Evolutionary conservation across 805 yeast genomes (phyloP).

Genomic region (Dipodascopsis uninucleata): DNA sequence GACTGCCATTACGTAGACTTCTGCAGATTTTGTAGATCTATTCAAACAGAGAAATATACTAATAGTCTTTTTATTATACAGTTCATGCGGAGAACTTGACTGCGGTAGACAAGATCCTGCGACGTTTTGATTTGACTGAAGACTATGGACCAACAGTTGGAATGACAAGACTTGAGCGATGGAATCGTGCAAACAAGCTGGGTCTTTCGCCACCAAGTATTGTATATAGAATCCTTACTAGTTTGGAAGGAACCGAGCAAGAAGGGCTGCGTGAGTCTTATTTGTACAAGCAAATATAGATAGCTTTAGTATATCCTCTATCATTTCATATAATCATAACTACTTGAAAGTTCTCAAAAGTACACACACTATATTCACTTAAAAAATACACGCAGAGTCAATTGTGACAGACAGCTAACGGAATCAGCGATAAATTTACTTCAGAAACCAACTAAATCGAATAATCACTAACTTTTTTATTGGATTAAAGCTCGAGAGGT

Average conservation of each 20-base stretch:
- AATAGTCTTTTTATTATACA: conserved; percentile 24
- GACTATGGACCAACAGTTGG: conserved; percentile 43
- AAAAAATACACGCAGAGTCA: no score
- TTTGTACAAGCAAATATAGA: conserved; percentile 29
- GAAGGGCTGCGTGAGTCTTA: conserved; percentile 14
- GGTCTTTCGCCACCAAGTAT: conserved; percentile 39
- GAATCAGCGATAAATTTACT: no score
- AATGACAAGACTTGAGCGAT: conserved; percentile 38
- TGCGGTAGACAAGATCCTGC: conserved; percentile 34
- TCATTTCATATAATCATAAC: no score
- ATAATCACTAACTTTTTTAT: no score
- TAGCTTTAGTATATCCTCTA: no score
- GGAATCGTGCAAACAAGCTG: conserved; percentile 39
- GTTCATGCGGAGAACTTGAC: conserved; percentile 36
- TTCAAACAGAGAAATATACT: conserved; percentile 26
- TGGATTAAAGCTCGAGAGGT: no score
- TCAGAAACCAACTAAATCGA: no score
- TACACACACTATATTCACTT: no score
- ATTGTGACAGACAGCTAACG: no score
- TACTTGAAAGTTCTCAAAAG: no score
- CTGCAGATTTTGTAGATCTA: conserved; percentile 3
- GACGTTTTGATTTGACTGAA: conserved; percentile 36
- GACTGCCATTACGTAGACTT: not conserved
- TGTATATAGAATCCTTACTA: conserved; percentile 33
- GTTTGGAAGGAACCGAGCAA: conserved; percentile 19